Conservation (phyloP, 768 basidiomycete genomes). For the Lanmaoa rubissima region DNA sequence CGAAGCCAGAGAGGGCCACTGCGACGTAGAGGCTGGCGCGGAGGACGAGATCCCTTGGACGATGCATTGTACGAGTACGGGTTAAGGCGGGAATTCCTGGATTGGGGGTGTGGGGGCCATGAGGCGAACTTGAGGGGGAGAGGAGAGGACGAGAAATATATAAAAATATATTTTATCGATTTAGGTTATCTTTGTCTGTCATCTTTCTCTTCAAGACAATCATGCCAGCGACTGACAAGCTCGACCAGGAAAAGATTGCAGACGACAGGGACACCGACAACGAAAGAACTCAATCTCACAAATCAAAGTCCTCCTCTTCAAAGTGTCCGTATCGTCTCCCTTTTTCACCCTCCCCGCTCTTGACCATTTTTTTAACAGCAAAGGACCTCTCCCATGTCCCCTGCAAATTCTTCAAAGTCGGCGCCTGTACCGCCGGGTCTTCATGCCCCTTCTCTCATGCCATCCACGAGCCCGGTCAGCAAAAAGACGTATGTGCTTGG, state of each 20-base stretch:
- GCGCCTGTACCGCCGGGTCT: constrained; percentile 89
- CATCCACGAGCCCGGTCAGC: constrained; percentile 67
- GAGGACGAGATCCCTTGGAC: constrained; percentile 7
- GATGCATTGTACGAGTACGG: not conserved
- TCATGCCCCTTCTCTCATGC: constrained; percentile 95
- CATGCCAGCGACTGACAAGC: constrained; percentile 25
- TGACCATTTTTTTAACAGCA: constrained; percentile 36
- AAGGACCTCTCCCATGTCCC: constrained; percentile 95
- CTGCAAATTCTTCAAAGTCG: constrained; percentile 96
- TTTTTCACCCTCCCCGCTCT: not conserved
- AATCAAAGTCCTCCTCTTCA: constrained; percentile 30
- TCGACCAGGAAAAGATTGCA: constrained; percentile 11
- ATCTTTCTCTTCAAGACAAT: not conserved
- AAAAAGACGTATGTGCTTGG: constrained; percentile 84
- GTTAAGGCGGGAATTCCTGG: not conserved
- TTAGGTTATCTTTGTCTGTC: constrained; percentile 1
- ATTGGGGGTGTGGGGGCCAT: not conserved
- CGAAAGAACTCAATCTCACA: constrained; percentile 16
- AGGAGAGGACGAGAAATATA: no score
- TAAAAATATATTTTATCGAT: no score
- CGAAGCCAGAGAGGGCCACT: constrained; percentile 17
- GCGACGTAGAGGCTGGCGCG: constrained; percentile 9
- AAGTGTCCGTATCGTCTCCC: constrained; percentile 29
- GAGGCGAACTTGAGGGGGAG: not conserved
- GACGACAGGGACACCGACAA: constrained; percentile 26